These are phyloP conservation scores for Hygrophoropsis aurantiaca DNA, from an alignment of 768 basidiomycete genomes.

Conservation along the genomic window DNA sequence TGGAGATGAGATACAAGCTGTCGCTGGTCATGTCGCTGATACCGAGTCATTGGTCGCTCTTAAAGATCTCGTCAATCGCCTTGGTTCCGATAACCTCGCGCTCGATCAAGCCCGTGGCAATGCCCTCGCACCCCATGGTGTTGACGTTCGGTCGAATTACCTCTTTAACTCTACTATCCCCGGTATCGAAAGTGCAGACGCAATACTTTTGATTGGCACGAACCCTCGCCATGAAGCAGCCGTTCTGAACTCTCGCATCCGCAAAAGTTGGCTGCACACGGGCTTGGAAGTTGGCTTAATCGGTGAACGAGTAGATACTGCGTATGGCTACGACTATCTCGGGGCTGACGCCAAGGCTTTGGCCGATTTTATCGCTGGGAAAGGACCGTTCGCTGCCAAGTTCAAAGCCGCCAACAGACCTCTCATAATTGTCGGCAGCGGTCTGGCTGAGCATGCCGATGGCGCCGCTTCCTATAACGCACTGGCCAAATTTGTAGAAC, in stretches of 20 bases:
- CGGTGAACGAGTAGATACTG: conserved; percentile 87
- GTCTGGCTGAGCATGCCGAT: conserved; percentile 81
- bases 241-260: conserved; percentile 94
- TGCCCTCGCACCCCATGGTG: conserved; percentile 69
- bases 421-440: conserved; percentile 90
- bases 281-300: conserved; percentile 85
- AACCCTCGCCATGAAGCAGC: conserved; percentile 98
- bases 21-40: conserved; percentile 92
- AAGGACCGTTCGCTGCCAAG: conserved; percentile 77
- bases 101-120: conserved; percentile 74
- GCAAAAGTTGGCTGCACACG: conserved; percentile 91
- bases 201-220: conserved; percentile 89
- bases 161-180: conserved; percentile 94
- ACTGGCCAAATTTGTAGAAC: conserved; percentile 77
- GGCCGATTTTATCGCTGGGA: conserved; percentile 74
- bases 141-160: conserved; percentile 94
- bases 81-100: conserved; percentile 92
- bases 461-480: conserved; percentile 75
- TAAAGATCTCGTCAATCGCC: conserved; percentile 89
- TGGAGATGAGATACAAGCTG: conserved; percentile 91
- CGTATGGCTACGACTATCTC: conserved; percentile 92
- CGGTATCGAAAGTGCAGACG: conserved; percentile 88
- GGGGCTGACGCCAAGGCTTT: conserved; percentile 76
- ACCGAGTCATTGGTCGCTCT: conserved; percentile 91
- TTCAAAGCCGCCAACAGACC: conserved; percentile 90